These are phyloP conservation scores for Avena sativa DNA, from an alignment of 176 grass and related monocot genomes.

Conservation along the genomic window DNA sequence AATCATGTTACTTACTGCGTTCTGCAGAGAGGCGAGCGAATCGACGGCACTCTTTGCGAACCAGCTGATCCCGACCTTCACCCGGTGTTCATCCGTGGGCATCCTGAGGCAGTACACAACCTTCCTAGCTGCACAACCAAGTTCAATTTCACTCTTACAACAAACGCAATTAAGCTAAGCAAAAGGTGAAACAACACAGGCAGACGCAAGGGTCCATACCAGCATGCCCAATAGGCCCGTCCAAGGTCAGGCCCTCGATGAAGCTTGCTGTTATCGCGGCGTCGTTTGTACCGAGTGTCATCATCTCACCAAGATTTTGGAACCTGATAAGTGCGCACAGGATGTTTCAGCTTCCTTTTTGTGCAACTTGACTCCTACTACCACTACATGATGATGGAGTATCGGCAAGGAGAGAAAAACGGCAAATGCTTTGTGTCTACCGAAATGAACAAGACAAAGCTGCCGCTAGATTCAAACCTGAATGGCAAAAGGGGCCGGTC, in stretches of 20 bases:
- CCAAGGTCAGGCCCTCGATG: constrained; percentile 89
- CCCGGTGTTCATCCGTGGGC: constrained; percentile 87
- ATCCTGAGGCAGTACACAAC: constrained; percentile 87
- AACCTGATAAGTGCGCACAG: constrained; percentile 59
- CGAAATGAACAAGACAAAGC: neutral
- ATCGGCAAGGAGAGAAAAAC: neutral
- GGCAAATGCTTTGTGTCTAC: neutral
- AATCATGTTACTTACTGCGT: constrained; percentile 61
- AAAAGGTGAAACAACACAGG: neutral
- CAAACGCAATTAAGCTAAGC: neutral
- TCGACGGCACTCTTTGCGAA: constrained; percentile 76
- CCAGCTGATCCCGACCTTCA: constrained; percentile 97
- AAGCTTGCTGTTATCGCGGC: constrained; percentile 82
- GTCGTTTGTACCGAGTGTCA: constrained; percentile 88
- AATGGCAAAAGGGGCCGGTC: constrained; percentile 83
- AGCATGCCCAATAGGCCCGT: constrained; percentile 89
- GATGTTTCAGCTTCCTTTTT: neutral
- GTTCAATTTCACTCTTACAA: neutral
- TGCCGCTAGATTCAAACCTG: constrained; percentile 51
- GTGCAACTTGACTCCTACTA: neutral
- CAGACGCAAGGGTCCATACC: constrained; percentile 43
- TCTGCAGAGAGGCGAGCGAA: constrained; percentile 74
- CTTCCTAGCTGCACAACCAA: constrained; percentile 73
- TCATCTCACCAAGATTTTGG: constrained; percentile 99
- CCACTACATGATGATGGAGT: neutral